These are phyloP conservation scores for Didymella lethalis DNA, from an alignment of 2,329 filamentous ascomycete species.

Conservation along the genomic window DNA sequence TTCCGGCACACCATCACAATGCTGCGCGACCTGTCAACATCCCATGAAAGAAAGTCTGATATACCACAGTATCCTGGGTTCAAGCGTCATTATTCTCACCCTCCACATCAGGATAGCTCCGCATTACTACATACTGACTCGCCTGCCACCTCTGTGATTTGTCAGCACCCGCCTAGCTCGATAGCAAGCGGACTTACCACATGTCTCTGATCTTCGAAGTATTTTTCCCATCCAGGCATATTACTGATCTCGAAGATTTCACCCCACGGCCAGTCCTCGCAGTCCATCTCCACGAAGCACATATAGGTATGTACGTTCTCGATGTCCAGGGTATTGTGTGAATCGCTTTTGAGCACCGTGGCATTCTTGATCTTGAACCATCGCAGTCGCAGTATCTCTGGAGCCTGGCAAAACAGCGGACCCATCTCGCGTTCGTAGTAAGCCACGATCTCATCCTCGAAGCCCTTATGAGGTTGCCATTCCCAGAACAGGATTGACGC, in stretches of 20 bases:
- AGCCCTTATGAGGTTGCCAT: conserved; percentile 10
- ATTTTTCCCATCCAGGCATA: conserved; percentile 13
- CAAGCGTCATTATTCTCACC: not conserved
- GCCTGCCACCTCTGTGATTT: conserved; percentile 13
- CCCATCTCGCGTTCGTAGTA: conserved; percentile 12
- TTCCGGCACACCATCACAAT: not conserved
- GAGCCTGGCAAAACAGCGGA: conserved; percentile 5
- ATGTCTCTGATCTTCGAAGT: conserved; percentile 14
- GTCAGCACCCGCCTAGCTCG: conserved; percentile 1
- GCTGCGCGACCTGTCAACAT: not conserved
- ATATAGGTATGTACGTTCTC: conserved; percentile 10
- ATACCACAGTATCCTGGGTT: not conserved
- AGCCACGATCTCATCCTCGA: conserved; percentile 9
- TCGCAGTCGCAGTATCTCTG: conserved; percentile 15
- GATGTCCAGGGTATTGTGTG: conserved; percentile 4
- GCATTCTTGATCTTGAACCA: conserved; percentile 15
- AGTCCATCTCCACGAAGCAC: conserved; percentile 9
- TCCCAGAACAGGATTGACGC: conserved; percentile 12
- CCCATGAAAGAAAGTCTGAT: too few species aligned
- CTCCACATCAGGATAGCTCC: conserved; percentile 4
- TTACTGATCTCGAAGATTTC: conserved; percentile 13
- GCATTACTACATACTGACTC: conserved; percentile 16
- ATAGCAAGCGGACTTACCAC: conserved; percentile 9
- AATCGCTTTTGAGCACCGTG: conserved; percentile 1
- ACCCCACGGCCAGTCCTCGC: conserved; percentile 21